A percentile compares a stretch with the other conserved stretches of the same genome.
phyloP scores from a whole-genome alignment of 352 stramenopile genomes.

The Globisporangium nodosum region DNA sequence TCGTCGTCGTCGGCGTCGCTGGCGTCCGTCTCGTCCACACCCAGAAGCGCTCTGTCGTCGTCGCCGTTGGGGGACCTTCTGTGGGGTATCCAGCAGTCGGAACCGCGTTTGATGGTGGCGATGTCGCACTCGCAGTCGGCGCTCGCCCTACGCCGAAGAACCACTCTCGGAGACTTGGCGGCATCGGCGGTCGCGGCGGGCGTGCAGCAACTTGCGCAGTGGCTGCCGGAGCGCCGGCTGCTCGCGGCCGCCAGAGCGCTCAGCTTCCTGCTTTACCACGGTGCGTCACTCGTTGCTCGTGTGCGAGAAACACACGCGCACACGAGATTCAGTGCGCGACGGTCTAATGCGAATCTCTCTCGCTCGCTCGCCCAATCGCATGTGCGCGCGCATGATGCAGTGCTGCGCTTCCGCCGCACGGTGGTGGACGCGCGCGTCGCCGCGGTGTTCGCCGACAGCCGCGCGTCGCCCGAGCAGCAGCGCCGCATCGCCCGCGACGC shows the following conservation, averaged over 20 bases:
- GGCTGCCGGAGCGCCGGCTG: conserved; percentile 32
- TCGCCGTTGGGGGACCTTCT: neutral
- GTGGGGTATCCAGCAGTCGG: neutral
- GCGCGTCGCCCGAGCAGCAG: conserved; percentile 12
- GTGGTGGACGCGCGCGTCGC: conserved; percentile 33
- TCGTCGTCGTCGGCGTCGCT: neutral
- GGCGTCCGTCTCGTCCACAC: neutral
- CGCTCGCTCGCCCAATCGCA: neutral
- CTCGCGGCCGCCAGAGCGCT: conserved; percentile 18
- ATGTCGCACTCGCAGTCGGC: conserved; percentile 1
- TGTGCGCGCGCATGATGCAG: conserved; percentile 9
- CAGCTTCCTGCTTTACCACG: conserved; percentile 46
- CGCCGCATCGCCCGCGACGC: conserved; percentile 17
- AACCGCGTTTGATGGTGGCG: neutral
- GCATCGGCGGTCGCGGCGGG: conserved; percentile 25
- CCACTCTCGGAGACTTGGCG: conserved; percentile 34
- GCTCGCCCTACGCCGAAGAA: conserved; percentile 27
- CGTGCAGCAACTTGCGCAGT: conserved; percentile 22
- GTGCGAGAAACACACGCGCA: neutral
- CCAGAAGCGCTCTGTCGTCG: neutral
- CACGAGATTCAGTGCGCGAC: conserved; percentile 5
- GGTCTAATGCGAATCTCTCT: neutral
- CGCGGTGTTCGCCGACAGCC: conserved; percentile 15
- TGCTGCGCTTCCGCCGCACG: conserved; percentile 35
- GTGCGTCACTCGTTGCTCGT: conserved; percentile 16